Percentiles rank a stretch among this genome's conserved stretches.
phyloP scores from a whole-genome alignment of 305 asterid species.

The Galium porrigens region DNA sequence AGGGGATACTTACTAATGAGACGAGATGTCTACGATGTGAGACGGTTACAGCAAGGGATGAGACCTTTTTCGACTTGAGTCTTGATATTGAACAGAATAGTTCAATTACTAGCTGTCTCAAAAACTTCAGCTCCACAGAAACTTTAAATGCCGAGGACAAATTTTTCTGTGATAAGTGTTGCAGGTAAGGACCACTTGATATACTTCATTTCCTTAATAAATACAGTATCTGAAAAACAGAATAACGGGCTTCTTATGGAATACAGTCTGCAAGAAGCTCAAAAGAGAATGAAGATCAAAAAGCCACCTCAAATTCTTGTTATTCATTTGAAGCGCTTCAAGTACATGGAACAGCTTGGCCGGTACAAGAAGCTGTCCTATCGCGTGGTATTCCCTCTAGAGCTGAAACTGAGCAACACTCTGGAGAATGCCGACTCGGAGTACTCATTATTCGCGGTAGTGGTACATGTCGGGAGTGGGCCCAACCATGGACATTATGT shows the following conservation, averaged over 20 bases:
- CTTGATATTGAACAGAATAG: constrained; percentile 86
- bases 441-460: constrained; percentile 68
- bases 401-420: constrained; percentile 57
- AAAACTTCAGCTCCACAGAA: constrained; percentile 81
- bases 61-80: constrained; percentile 85
- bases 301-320: constrained; percentile 64
- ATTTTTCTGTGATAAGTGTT: constrained; percentile 81
- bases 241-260: constrained; percentile 2
- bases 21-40: constrained; percentile 80
- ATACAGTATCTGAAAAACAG: background rate
- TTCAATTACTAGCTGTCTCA: constrained; percentile 76
- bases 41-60: constrained; percentile 87
- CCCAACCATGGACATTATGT: constrained; percentile 86
- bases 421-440: constrained; percentile 50
- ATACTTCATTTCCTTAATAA: background rate
- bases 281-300: constrained; percentile 78
- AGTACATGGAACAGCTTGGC: constrained; percentile 66
- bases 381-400: constrained; percentile 68
- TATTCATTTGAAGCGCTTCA: constrained; percentile 79
- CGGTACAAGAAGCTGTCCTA: constrained; percentile 64
- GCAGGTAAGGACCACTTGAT: constrained; percentile 42
- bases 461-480: constrained; percentile 84
- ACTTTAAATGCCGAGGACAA: constrained; percentile 83
- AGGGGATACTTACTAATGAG: constrained; percentile 84
- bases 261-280: constrained; percentile 82